Evolutionary conservation across 2,329 filamentous ascomycete species (phyloP), one percentile per base, ranked within the genome.

Genomic region (Aspergillus fructus): DNA sequence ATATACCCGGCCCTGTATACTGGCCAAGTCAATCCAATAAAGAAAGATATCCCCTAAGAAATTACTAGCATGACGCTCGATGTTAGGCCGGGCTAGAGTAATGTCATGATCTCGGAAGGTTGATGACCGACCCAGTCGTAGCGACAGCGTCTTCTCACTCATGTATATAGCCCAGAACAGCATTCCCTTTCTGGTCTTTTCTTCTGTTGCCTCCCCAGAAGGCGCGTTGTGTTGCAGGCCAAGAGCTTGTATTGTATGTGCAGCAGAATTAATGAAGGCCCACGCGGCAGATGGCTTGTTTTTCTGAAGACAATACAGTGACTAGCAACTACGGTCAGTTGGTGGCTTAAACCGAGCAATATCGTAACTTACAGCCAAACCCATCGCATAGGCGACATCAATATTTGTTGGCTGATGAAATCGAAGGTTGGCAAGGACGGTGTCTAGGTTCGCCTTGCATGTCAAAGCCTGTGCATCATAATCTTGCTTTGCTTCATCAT

Each of bases 1-100:
- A 27, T 60, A 62, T 27, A 59, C 46, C 13, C 54, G 55, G 17
- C 60, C 62, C 37, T 62, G 49, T 12, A 64, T 24, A 45, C 47
- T 56, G 1, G 62, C 55, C 3, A 64, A 17, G 19, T 54, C 46
- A 39, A 64, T 56, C 58, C 60, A 64, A 13, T 34, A 45, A 5
- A 53, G 58, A 8, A 40, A n/a, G 3, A 39, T 19, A 13, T 40
- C 41, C 39, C 45, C 43, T 41, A 49, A 37, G 8, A 56, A 39
- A 5, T 58, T 49, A 12, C 40, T 37, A n/a, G n/a, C 42, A 6
- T 21, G 27, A 23, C 41, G 46, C 3, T 56, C 45, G 5, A 54
- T 12, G 27, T 23, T 13, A 6, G 33, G 21, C n/a, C 43, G 49
- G 2, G 57, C 27, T 21, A 42, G 11, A 12, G 45, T 55, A 12